Conservation (phyloP, 352 stramenopile genomes). For the Globisporangium orthogonon region DNA sequence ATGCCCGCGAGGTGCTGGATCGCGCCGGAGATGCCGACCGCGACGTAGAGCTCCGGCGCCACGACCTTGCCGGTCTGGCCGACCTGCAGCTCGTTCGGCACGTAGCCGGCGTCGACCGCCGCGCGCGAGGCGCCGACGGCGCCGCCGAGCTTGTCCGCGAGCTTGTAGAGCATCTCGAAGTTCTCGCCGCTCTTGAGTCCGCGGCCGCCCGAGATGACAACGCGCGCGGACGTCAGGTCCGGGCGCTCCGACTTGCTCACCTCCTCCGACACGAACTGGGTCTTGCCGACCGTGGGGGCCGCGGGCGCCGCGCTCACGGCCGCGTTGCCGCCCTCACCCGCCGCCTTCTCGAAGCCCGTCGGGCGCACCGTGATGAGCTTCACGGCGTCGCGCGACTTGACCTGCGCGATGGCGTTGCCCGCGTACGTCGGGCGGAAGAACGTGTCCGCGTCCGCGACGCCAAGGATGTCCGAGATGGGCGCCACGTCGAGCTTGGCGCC, state of each 20-base stretch:
- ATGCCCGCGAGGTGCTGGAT: slow-evolving; percentile 99
- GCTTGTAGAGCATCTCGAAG: slow-evolving; percentile 96
- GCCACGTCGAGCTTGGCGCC: slow-evolving; percentile 93
- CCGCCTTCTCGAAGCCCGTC: slow-evolving; percentile 97
- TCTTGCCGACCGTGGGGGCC: slow-evolving; percentile 53
- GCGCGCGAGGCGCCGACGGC: slow-evolving; percentile 96
- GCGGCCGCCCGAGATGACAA: slow-evolving; percentile 95
- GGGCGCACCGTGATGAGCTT: slow-evolving; percentile 96
- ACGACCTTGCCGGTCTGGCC: slow-evolving; percentile 99
- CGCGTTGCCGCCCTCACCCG: slow-evolving; percentile 61
- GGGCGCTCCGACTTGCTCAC: slow-evolving; percentile 94
- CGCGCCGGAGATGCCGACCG: slow-evolving; percentile 95
- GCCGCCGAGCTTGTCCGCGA: slow-evolving; percentile 97
- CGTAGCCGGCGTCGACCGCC: slow-evolving; percentile 97
- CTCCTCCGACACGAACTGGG: slow-evolving; percentile 91
- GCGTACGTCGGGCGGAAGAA: slow-evolving; percentile 91
- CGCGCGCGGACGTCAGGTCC: slow-evolving; percentile 90
- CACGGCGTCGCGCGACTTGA: slow-evolving; percentile 86
- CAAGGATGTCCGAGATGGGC: slow-evolving; percentile 96
- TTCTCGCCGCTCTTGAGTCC: slow-evolving; percentile 98
- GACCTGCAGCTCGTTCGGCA: slow-evolving; percentile 98
- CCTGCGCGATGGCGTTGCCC: slow-evolving; percentile 81
- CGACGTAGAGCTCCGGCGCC: slow-evolving; percentile 96
- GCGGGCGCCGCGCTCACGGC: slow-evolving; percentile 59
- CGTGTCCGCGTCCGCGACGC: slow-evolving; percentile 89